phyloP scores from a whole-genome alignment of 2,329 filamentous ascomycete species.

The Metarhizium humberi region DNA sequence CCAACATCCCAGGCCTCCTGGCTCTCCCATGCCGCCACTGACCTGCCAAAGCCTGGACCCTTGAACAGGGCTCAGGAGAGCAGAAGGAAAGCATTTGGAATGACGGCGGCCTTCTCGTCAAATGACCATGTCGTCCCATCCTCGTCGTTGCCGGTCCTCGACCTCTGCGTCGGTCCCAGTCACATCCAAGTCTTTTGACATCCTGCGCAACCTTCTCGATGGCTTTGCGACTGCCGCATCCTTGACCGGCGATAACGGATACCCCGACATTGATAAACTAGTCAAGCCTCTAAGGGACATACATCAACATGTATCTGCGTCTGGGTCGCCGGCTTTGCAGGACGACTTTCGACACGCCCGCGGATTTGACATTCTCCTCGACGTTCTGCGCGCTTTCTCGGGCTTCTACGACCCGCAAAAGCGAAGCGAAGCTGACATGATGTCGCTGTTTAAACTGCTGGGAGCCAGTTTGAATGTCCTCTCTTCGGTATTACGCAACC shows the following conservation, averaged over 20 bases:
- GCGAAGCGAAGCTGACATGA: slow-evolving; percentile 52
- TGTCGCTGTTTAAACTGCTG: slow-evolving; percentile 57
- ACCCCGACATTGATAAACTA: slow-evolving; percentile 39
- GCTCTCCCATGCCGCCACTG: slow-evolving; percentile 25
- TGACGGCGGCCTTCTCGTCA: not conserved
- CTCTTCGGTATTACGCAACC: slow-evolving; percentile 64
- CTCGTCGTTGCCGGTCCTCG: slow-evolving; percentile 54
- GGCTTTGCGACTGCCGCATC: slow-evolving; percentile 27
- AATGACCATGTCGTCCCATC: slow-evolving; percentile 40
- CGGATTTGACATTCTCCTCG: slow-evolving; percentile 68
- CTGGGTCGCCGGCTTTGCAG: slow-evolving; percentile 44
- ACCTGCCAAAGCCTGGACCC: slow-evolving; percentile 24
- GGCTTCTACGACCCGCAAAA: slow-evolving; percentile 66
- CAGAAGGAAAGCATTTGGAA: slow-evolving; percentile 13
- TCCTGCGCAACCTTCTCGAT: slow-evolving; percentile 47
- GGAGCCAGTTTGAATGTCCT: slow-evolving; percentile 65
- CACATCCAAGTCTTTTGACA: slow-evolving; percentile 51
- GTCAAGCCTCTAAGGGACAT: slow-evolving; percentile 53
- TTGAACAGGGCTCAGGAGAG: slow-evolving; percentile 24
- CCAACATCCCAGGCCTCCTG: slow-evolving; percentile 5
- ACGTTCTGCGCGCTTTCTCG: slow-evolving; percentile 59
- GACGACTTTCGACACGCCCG: slow-evolving; percentile 75
- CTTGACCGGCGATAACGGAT: slow-evolving; percentile 27
- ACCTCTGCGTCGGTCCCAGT: slow-evolving; percentile 50
- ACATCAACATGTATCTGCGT: slow-evolving; percentile 49